Base-by-base conservation (phyloP, 2,329 filamentous ascomycete genomes). In the Sodiomyces alkalinus region DNA sequence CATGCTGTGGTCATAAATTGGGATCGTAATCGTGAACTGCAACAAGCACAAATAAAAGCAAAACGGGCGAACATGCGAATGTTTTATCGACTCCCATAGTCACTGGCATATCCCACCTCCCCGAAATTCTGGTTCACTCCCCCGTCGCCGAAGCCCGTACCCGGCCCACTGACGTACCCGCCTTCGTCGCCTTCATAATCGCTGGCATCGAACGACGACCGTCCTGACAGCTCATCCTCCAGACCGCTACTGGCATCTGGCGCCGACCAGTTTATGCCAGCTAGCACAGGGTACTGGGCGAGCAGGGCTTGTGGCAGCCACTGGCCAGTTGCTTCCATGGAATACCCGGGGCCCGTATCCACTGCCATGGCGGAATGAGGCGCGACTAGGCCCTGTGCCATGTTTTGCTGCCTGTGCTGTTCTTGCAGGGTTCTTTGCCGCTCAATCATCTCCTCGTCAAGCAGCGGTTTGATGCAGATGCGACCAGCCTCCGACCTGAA, bases 401-500 rank as follows among this genome's bases (percentile, higher is more conserved):
- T 69, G 30, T 68, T 71, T 39, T 76, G 72, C 27, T 64, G 58
- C 56, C 78, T 69, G 31, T 72, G 69, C 44, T 83, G 77, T 48
- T 83, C 78, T 49, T 76, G 68, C 64, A 76, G 79, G 17, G 67
- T 59, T 26, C 79, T 74, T 44, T 92, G 80, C 19, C 83, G 66
- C 44, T 92, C 85, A 19, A 76, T 58, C 31, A 85, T 79, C 58
- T 98, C 90, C 54, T 98, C 90, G 39, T 98, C 90, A 2, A 98
- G 66, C 9, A 98, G 59, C n/a, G 90, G 86, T 42, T 92, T 93
- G 55, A 98, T 98, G 48, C 90, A 98, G 29, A 94, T 81, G 18
- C 90, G 73, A 6, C 90, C 90, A 3, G 90, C 90, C 56, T 98
- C 90, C 3, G 83, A 93, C 29, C 90, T 70, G 61, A 98, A 98